Evolutionary conservation across 768 basidiomycete genomes (phyloP).

Genomic region (Lentinula sp.): DNA sequence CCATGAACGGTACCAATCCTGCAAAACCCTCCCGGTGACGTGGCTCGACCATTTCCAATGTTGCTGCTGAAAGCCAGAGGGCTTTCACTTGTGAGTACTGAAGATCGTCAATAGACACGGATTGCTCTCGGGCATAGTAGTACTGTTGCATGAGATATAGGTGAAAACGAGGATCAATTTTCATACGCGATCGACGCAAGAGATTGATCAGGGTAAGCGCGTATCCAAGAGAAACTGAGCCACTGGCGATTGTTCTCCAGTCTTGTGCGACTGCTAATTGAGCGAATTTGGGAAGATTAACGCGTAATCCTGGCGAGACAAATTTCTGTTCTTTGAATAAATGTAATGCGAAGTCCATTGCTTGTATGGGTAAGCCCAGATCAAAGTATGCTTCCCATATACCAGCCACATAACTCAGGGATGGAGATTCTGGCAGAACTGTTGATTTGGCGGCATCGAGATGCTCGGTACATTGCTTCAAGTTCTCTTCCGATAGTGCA

Average conservation of each 20-base stretch:
- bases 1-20: constrained; percentile 36
- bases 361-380: not conserved
- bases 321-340: not conserved
- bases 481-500: not conserved
- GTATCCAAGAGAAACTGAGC: not conserved
- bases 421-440: not conserved
- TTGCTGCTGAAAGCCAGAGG: not conserved
- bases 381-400: not conserved
- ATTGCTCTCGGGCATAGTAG: not conserved
- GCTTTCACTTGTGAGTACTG: not conserved
- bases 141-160: constrained; percentile 1
- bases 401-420: not conserved
- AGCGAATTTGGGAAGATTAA: not conserved
- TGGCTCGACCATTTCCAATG: not conserved
- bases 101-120: not conserved
- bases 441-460: not conserved
- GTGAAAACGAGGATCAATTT: not conserved
- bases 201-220: not conserved
- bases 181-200: not conserved
- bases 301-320: not conserved
- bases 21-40: not conserved
- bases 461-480: not conserved
- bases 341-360: not conserved
- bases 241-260: not conserved
- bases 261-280: not conserved